Base-by-base conservation (phyloP, 768 basidiomycete genomes). In the Tubosaeta sp. region DNA sequence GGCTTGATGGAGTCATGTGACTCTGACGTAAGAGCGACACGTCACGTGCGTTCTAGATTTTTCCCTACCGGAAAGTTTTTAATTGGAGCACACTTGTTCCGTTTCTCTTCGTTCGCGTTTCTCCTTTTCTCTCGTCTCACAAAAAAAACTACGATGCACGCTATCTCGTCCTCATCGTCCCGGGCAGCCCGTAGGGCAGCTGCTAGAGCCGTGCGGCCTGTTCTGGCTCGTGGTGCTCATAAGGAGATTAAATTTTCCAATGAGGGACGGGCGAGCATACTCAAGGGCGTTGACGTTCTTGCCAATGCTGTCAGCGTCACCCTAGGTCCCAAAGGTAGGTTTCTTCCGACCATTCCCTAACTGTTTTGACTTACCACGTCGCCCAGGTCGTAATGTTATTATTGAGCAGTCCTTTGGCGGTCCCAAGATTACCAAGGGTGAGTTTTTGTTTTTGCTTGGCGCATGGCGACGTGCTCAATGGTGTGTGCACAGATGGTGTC, bases 231-330 rank as follows among this genome's bases (percentile, higher is more conserved):
- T 51, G 84, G 86, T 53, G 87, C 83, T 16, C 90, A 94, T 81
- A 96, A 96, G 81, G 94, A 96, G 70, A 90, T 98, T 70, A 87
- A 88, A 74, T 97, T 98, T 74, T 89, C 87, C 66, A 94, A 97
- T 70, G 92, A 93, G 59, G 94, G 94, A 59, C 82, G 94, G 57
- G 91, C 93, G 27, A 82, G 84, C 71, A 95, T 96, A 73, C 80
- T 97, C 59, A 87, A 87, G 70, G 95, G 95, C 71, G 94, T 99
- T 56, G 94, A 98, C 73, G 78, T 95, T 63, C 85, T 99, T 59
- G 94, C 95, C 53, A 93, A 97, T 69, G 94, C 95, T 52, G 95
- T 98, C 67, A 86, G 85, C 58, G 93, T 96, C 44, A 99, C 95
- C 36, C 82, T 98, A 22, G 95, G 95, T 52, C 95, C 95, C 29